Base-by-base conservation (phyloP, 2,329 filamentous ascomycete genomes). In the Aaosphaeria arxii region DNA sequence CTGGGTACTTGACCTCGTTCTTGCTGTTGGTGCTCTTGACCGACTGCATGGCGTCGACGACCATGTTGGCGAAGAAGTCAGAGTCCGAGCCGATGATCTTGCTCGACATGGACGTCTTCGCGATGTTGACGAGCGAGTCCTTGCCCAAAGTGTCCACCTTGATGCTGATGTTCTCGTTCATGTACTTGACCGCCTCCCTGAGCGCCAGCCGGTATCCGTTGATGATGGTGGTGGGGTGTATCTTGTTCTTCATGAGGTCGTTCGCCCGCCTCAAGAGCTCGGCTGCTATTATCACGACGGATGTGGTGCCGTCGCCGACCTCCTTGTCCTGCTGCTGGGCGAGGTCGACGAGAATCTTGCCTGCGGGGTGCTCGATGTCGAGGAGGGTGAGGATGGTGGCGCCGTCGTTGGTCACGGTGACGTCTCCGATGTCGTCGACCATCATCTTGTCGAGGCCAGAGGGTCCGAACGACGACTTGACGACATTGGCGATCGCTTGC, bases 371-470 rank as follows among this genome's bases (percentile, higher is more conserved):
- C 73, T 99, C 92, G 66, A 99, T 91, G 69, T 97, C 94, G 68
- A 99, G 83, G 67, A 99, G 81, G 71, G 85, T 90, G 59, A 99
- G 84, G 66, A 99, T 99, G 32, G 94, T 99, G 47, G 94, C 94
- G 68, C 94, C 94, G 74, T 99, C 94, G 75, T 99, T 99, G 58
- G 94, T 99, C 50, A 99, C 94, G 52, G 94, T 99, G 50, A 99
- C 94, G 77, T 99, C 94, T 68, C 94, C 94, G 72, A 99, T 97
- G 71, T 99, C 94, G 76, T 99, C 94, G 63, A 99, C 94, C 94
- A 99, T 97, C 94, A 99, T 99, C 83, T 99, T 99, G 73, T 99
- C 94, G 58, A 99, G 82, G 43, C 94, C 94, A 54, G 90, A 96
- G 44, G 94, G 94, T 47, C 94, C 94, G 70, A 99, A 99, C 11